These are phyloP conservation scores for Sphenostylis stenocarpa DNA, from an alignment of 306 rosid species.

Conservation along the genomic window DNA sequence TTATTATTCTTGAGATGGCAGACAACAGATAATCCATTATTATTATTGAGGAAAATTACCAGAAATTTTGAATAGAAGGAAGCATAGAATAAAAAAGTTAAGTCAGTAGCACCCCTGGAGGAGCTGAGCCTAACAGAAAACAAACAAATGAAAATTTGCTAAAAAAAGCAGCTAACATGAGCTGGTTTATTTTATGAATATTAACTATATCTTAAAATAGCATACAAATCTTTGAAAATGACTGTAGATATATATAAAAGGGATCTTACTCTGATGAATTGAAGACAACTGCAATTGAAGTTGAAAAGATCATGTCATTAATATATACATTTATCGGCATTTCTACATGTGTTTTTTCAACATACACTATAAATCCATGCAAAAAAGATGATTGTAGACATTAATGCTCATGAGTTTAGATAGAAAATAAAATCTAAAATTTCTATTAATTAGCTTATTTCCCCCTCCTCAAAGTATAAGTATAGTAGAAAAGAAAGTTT, in stretches of 20 bases:
- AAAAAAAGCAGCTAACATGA: not conserved
- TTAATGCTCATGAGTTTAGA: conserved; percentile 21
- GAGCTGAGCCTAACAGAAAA: not conserved
- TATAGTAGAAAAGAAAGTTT: conserved; percentile 13
- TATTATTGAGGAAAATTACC: not conserved
- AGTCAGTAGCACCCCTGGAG: not conserved
- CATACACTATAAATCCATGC: conserved; percentile 35
- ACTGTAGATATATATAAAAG: not conserved
- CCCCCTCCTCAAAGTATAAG: conserved; percentile 32
- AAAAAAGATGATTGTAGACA: conserved; percentile 16
- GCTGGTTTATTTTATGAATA: not conserved
- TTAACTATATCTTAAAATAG: not conserved
- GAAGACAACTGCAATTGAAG: conserved; percentile 7
- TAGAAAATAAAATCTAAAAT: conserved; percentile 5
- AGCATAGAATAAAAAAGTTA: not conserved
- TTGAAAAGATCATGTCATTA: conserved; percentile 17
- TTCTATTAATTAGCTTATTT: conserved; percentile 30
- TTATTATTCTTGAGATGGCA: not conserved
- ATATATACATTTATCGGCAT: conserved; percentile 34
- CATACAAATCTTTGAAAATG: not conserved
- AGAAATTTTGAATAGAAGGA: not conserved
- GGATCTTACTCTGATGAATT: conserved; percentile 3
- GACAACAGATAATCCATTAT: not conserved
- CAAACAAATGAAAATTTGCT: not conserved
- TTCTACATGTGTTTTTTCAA: conserved; percentile 31